phyloP scores from a whole-genome alignment of 257 asterid species.

The Solanum appendiculatum region DNA sequence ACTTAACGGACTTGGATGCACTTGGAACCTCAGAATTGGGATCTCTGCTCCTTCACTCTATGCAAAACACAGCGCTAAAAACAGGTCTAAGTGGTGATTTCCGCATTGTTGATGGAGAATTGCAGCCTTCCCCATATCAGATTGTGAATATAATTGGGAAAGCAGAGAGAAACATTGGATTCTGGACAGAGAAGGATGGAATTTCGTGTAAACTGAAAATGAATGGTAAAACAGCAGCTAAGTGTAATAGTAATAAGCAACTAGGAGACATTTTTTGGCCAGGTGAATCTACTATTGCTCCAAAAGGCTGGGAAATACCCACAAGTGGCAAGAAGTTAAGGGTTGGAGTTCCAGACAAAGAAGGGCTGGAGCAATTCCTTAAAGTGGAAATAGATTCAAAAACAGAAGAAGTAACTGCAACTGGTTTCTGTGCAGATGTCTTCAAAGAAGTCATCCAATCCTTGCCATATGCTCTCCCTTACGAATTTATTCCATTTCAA shows the following conservation, averaged over 20 bases:
- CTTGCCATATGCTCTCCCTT: background rate
- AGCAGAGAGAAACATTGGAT: constrained; percentile 25
- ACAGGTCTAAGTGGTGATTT: constrained; percentile 33
- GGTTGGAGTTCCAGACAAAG: constrained; percentile 30
- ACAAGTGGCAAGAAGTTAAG: constrained; percentile 9
- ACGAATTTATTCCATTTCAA: background rate
- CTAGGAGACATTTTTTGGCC: constrained; percentile 28
- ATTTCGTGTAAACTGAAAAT: constrained; percentile 1
- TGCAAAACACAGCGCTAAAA: constrained; percentile 9
- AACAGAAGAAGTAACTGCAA: background rate
- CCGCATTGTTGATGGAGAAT: constrained; percentile 16
- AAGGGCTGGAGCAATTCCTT: constrained; percentile 23
- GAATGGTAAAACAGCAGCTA: background rate
- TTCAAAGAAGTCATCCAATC: background rate
- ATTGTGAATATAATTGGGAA: constrained; percentile 32
- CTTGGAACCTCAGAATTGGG: constrained; percentile 26
- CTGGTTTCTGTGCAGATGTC: background rate
- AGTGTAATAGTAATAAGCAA: background rate
- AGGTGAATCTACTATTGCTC: constrained; percentile 20
- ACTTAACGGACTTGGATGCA: constrained; percentile 4
- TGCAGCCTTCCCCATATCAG: constrained; percentile 23
- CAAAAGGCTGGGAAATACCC: constrained; percentile 51
- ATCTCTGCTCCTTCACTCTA: constrained; percentile 11
- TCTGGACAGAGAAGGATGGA: constrained; percentile 23
- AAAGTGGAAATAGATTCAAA: constrained; percentile 7